Base-by-base conservation (phyloP, 768 basidiomycete genomes). In the Russula compacta region DNA sequence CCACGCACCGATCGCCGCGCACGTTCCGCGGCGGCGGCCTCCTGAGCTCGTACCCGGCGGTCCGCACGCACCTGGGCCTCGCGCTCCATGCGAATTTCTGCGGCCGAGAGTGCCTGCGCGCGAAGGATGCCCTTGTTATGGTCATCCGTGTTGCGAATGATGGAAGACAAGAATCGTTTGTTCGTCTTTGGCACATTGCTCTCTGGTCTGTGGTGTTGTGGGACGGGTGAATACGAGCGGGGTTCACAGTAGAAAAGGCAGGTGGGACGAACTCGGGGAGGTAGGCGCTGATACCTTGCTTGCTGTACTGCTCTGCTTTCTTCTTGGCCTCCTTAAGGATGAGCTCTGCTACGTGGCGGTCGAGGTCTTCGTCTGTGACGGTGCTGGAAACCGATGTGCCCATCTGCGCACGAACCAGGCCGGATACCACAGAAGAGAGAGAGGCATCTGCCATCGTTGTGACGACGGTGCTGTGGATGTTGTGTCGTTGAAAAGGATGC, bases 131-230 rank as follows among this genome's bases (percentile, higher is more conserved):
- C 84, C 73, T 87, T 85, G 73, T 99, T 99, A 69, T 99, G 97
- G 59, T 95, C 95, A 70, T 97, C 95, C 4, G 97, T 97, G 66
- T 83, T 93, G 66, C 86, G 84, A 59, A 99, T 94, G 63, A 99
- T 93, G 21, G 87, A 85, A 0, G 83, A 80, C 29, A 91, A 74
- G 69, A 91, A 91, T 0, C 89, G 87, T 69, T 91, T 91, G 74
- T 91, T 90, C 38, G 95, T 73, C 66, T 81, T 84, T 0, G 92
- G 92, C 1, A 83, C 85, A 71, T 85, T 85, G 65, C 78, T 81
- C 68, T 91, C 89, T 6, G 81, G 72, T 58, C 86, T 89, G 66
- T 35, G 59, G 66, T 35, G 59, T 8, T 15, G 46, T 59, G 55
- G 17, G 52, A 8, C 53, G 32, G 38, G 36, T 42, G 8, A 50